Conservation (phyloP, 2,329 filamentous ascomycete species). For the Pleomassaria siparia region DNA sequence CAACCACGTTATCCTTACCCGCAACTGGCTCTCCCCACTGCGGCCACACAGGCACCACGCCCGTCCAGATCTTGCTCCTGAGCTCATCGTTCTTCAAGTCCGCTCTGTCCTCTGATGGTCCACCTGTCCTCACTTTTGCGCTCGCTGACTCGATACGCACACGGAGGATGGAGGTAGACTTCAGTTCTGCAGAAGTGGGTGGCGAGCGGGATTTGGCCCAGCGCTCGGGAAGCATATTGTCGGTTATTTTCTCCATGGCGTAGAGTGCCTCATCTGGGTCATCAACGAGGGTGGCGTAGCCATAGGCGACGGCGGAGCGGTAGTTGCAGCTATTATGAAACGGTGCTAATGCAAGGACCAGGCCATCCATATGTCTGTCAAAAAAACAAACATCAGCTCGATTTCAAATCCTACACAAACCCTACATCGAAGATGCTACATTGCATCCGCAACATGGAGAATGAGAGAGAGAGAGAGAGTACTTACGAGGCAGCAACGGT, state of each 20-base stretch:
- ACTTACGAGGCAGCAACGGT: constrained; percentile 45
- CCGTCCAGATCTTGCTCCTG: constrained; percentile 33
- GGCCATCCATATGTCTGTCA: constrained; percentile 27
- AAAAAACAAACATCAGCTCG: neutral
- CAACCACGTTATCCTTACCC: constrained; percentile 43
- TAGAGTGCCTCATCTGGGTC: constrained; percentile 25
- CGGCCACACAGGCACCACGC: constrained; percentile 38
- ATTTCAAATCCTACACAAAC: no score
- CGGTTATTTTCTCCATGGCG: constrained; percentile 35
- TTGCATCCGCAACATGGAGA: neutral
- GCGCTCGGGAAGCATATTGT: constrained; percentile 34
- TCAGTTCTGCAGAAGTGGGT: constrained; percentile 32
- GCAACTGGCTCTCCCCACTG: constrained; percentile 35
- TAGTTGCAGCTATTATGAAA: constrained; percentile 43
- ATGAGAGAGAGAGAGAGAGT: neutral
- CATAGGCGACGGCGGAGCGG: constrained; percentile 32
- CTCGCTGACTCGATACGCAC: constrained; percentile 31
- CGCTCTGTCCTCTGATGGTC: constrained; percentile 35
- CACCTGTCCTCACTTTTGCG: constrained; percentile 37
- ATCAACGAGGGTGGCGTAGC: constrained; percentile 29
- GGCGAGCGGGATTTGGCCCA: constrained; percentile 36
- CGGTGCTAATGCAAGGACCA: constrained; percentile 37
- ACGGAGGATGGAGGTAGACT: constrained; percentile 29
- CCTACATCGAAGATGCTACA: neutral
- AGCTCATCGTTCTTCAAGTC: constrained; percentile 33